Evolutionary conservation across 1,284 basidiomycete genomes (phyloP).

Genomic region (Hypsizygus ulmarius): DNA sequence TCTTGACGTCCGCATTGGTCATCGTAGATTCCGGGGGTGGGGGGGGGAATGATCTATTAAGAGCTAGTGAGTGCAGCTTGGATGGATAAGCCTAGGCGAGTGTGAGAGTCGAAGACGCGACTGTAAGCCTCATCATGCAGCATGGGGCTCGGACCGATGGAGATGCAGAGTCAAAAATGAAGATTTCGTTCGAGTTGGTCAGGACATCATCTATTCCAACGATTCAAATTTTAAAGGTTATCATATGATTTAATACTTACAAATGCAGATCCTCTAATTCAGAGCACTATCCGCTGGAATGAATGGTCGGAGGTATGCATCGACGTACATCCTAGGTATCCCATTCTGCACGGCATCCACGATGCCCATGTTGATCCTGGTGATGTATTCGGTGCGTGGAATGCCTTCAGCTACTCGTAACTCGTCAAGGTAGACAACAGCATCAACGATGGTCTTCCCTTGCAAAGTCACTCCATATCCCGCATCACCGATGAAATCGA

Average conservation of each 20-base stretch:
- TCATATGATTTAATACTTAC: too few species aligned
- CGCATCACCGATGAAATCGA: constrained; percentile 15
- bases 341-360: constrained; percentile 37
- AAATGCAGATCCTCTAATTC: background rate
- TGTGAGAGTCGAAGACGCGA: too few species aligned
- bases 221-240: too few species aligned
- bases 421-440: constrained; percentile 41
- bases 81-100: too few species aligned
- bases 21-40: background rate
- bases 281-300: constrained; percentile 28
- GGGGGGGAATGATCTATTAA: background rate
- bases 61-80: too few species aligned
- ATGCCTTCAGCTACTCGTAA: constrained; percentile 27
- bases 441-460: constrained; percentile 19
- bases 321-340: constrained; percentile 38
- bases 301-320: constrained; percentile 38
- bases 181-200: too few species aligned
- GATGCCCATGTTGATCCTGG: constrained; percentile 42
- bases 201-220: too few species aligned
- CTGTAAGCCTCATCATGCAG: too few species aligned
- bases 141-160: background rate
- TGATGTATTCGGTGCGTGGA: constrained; percentile 40
- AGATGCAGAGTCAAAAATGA: too few species aligned
- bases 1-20: constrained; percentile 11
- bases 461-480: background rate